Conservation (phyloP, 345 rosid species). For the Eutrema japonicum region DNA sequence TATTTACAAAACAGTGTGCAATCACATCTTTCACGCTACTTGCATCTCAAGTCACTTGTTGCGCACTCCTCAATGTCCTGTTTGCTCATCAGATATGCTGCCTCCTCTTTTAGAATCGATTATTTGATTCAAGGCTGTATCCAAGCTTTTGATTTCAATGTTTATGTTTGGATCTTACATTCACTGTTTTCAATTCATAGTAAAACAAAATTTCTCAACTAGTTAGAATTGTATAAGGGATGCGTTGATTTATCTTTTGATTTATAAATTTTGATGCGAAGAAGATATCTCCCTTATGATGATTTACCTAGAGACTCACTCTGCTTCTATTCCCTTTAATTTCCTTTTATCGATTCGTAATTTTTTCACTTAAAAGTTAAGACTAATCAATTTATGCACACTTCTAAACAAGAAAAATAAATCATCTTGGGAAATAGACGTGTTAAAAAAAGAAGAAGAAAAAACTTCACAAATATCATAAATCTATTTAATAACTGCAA, state of each 20-base stretch:
- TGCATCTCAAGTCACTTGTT: constrained; percentile 27
- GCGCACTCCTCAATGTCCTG: not conserved
- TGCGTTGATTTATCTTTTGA: not conserved
- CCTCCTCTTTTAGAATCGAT: not conserved
- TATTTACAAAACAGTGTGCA: constrained; percentile 4
- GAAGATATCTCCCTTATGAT: no score
- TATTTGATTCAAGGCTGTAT: not conserved
- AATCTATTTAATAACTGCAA: no score
- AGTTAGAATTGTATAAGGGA: not conserved
- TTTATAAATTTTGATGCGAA: no score
- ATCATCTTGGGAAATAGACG: no score
- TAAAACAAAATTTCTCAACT: not conserved
- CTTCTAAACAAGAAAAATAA: no score
- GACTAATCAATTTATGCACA: no score
- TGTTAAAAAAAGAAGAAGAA: no score
- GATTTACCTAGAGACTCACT: no score
- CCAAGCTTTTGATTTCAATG: not conserved
- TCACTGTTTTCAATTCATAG: not conserved
- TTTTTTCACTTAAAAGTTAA: no score
- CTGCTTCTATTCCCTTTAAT: no score
- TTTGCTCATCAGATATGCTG: not conserved
- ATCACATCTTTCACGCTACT: constrained; percentile 17
- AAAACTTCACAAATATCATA: no score
- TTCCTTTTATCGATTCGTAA: no score
- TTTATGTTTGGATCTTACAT: not conserved